Evolutionary conservation across 2,329 filamentous ascomycete genomes (phyloP).

Genomic region (Alternaria ventricosa): DNA sequence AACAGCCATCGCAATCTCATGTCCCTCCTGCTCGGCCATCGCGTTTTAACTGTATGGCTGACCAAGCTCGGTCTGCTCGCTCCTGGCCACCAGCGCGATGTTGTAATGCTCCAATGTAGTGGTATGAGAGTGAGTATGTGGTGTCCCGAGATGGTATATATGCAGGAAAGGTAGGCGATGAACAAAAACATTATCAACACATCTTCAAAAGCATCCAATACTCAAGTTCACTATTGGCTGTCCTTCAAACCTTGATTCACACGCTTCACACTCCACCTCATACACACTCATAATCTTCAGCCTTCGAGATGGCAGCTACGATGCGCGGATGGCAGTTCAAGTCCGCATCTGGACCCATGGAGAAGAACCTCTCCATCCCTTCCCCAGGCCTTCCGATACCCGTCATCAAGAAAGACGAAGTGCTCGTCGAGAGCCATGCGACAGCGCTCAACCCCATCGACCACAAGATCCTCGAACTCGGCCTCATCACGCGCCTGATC

Average conservation of each 20-base stretch:
- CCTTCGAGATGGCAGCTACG: constrained; percentile 54
- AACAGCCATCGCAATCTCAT: neutral
- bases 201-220: neutral
- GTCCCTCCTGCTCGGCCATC: neutral
- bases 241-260: neutral
- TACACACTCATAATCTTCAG: too few relatives aligned
- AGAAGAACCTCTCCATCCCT: constrained; percentile 58
- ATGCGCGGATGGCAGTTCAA: constrained; percentile 50
- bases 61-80: constrained; percentile 9
- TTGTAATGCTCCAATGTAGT: neutral
- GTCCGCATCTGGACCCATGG: constrained; percentile 49
- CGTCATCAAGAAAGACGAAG: constrained; percentile 46
- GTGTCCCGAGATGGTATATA: neutral
- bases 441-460: constrained; percentile 65
- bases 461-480: constrained; percentile 64
- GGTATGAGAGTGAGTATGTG: neutral
- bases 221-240: neutral
- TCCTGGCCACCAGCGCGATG: neutral
- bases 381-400: constrained; percentile 52
- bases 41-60: neutral
- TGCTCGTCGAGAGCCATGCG: constrained; percentile 60
- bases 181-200: neutral
- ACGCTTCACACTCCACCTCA: neutral
- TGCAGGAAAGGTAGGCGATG: neutral
- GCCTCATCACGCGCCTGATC: constrained; percentile 47